These are phyloP conservation scores for Inga laurina DNA, from an alignment of 306 rosid species.

Conservation along the genomic window DNA sequence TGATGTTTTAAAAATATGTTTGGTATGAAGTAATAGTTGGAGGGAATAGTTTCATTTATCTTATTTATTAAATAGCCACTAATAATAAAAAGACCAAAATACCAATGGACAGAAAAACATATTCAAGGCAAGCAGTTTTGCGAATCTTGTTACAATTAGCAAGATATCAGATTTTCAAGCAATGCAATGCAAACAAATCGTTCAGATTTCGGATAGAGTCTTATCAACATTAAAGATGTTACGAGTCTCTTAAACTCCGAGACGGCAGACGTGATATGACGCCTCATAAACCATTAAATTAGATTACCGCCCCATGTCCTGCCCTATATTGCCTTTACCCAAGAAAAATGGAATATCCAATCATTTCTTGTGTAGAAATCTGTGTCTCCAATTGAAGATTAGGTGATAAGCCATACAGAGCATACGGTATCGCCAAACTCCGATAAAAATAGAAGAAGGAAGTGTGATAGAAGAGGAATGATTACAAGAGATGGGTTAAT, in stretches of 20 bases:
- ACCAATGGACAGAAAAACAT: too few species aligned
- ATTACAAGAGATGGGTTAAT: too few species aligned
- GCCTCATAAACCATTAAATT: conserved; percentile 5
- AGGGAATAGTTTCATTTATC: too few species aligned
- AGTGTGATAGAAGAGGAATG: neutral
- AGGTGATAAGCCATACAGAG: neutral
- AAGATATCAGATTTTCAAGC: conserved; percentile 13
- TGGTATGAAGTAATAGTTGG: too few species aligned
- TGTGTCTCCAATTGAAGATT: neutral
- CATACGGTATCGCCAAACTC: neutral
- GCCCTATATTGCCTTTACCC: neutral
- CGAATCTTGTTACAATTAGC: too few species aligned
- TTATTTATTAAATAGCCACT: too few species aligned
- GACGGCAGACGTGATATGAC: conserved; percentile 19
- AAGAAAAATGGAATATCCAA: neutral
- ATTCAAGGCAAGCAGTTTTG: too few species aligned
- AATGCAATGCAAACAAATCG: conserved; percentile 20
- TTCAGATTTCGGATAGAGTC: conserved; percentile 10
- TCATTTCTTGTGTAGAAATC: neutral
- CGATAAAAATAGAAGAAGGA: neutral
- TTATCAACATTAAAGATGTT: neutral
- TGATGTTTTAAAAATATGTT: too few species aligned
- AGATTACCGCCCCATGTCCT: neutral
- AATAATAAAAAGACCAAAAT: too few species aligned
- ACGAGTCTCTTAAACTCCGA: neutral